Conservation (phyloP, 495 filamentous ascomycete species). For the Cladorrhinum samala region DNA sequence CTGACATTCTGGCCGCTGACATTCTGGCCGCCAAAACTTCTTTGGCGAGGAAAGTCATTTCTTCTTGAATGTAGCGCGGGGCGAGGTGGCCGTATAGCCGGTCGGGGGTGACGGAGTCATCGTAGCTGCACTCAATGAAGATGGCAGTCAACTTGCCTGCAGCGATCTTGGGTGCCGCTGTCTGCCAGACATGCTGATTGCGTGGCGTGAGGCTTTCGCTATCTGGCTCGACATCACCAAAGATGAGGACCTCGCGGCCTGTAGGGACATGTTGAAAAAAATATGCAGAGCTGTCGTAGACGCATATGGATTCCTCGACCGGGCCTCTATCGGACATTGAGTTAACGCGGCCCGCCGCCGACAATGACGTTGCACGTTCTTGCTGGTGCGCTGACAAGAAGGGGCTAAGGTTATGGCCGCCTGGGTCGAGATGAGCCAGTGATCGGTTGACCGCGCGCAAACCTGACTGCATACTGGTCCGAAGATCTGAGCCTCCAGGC, state of each 20-base stretch:
- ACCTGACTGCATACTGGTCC: constrained; percentile 1
- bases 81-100: constrained; percentile 83
- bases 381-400: constrained; percentile 22
- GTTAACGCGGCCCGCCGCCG: constrained; percentile 14
- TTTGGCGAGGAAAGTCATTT: constrained; percentile 64
- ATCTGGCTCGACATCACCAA: constrained; percentile 94
- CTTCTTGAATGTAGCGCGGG: constrained; percentile 70
- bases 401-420: constrained; percentile 13
- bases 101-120: constrained; percentile 64
- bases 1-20: not conserved
- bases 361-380: constrained; percentile 9
- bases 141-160: constrained; percentile 64
- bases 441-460: constrained; percentile 14
- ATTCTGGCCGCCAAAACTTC: constrained; percentile 46
- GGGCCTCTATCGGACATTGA: constrained; percentile 19
- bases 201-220: constrained; percentile 73
- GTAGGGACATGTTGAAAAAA: constrained; percentile 72
- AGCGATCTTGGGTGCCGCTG: constrained; percentile 76
- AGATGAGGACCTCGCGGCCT: constrained; percentile 76
- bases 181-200: constrained; percentile 71
- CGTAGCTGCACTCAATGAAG: constrained; percentile 94
- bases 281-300: constrained; percentile 80
- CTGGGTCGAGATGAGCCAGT: constrained; percentile 16
- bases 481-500: not conserved
- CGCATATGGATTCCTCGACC: constrained; percentile 44